Evolutionary conservation across 129 eudicot genomes (phyloP).

Genomic region (carrot (Daucus carota)): DH1_v3.0 NC_030383.2:4334001-4334500

Average conservation of each 20-base stretch:
- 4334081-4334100: neutral
- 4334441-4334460: no score
- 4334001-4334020: constrained; percentile 6
- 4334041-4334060: neutral
- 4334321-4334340: no score
- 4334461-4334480: no score
- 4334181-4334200: neutral
- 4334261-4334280: neutral
- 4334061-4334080: constrained; percentile 6
- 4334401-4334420: neutral
- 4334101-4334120: neutral
- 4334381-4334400: neutral
- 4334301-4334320: constrained; percentile 15
- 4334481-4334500: no score
- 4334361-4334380: neutral
- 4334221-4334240: constrained; percentile 6
- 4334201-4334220: neutral
- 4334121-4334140: neutral
- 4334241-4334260: constrained; percentile 3
- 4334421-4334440: no score
- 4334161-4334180: constrained; percentile 10
- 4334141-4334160: neutral
- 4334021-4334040: neutral
- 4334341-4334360: neutral
- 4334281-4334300: neutral